phyloP scores from a whole-genome alignment of 2,329 filamentous ascomycete genomes.

The Epichloe sibirici region DNA sequence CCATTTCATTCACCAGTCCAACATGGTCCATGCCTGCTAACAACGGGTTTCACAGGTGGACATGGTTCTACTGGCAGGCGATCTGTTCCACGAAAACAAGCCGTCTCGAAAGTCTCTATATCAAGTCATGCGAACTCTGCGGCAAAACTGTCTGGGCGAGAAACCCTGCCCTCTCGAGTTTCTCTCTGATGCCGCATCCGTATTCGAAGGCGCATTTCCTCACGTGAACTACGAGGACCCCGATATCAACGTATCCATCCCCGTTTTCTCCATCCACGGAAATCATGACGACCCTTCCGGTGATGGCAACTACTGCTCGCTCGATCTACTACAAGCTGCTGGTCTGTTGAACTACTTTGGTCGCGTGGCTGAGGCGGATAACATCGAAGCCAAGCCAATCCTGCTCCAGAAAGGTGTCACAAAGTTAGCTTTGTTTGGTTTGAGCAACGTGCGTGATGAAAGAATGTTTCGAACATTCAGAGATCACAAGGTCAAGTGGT shows the following conservation, averaged over 20 bases:
- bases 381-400: conserved; percentile 84
- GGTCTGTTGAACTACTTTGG: conserved; percentile 95
- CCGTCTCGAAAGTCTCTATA: conserved; percentile 93
- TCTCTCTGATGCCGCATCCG: conserved; percentile 81
- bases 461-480: conserved; percentile 87
- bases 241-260: conserved; percentile 93
- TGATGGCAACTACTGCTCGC: conserved; percentile 79
- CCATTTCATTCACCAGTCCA: neutral
- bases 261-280: conserved; percentile 95
- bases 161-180: conserved; percentile 94
- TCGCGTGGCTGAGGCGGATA: conserved; percentile 80
- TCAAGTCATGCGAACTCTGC: conserved; percentile 88
- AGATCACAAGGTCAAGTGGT: conserved; percentile 90
- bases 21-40: neutral
- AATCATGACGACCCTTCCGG: conserved; percentile 99
- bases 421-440: conserved; percentile 82
- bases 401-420: conserved; percentile 87
- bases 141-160: conserved; percentile 87
- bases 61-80: conserved; percentile 90
- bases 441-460: conserved; percentile 95
- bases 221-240: conserved; percentile 97
- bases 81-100: conserved; percentile 97
- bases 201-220: conserved; percentile 79
- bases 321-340: conserved; percentile 83
- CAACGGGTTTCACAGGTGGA: conserved; percentile 47